A percentile compares a stretch with the other conserved stretches of the same genome.
phyloP scores from a whole-genome alignment of 257 asterid genomes.

The Apocynum venetum region DNA sequence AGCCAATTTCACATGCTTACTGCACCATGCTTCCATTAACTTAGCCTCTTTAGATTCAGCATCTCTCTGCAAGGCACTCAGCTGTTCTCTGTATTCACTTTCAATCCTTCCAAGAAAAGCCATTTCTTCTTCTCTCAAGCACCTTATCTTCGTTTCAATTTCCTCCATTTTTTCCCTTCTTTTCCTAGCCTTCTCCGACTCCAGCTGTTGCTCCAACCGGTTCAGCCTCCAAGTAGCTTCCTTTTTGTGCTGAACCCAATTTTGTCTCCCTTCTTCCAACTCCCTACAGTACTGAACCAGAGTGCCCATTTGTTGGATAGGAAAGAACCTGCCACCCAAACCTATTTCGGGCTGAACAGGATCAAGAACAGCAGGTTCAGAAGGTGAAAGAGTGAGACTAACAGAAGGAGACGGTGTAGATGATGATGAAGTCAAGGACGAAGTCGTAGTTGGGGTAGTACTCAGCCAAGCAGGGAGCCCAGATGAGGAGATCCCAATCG shows the following conservation, averaged over 20 bases:
- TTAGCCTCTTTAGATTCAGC: constrained; percentile 61
- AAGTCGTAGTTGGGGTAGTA: constrained; percentile 33
- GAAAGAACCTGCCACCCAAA: constrained; percentile 21
- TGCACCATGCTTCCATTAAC: constrained; percentile 67
- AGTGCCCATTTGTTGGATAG: constrained; percentile 42
- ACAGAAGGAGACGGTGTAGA: constrained; percentile 63
- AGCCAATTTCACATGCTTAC: constrained; percentile 48
- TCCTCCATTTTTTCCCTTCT: constrained; percentile 57
- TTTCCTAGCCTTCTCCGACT: constrained; percentile 62
- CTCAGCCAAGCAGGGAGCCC: constrained; percentile 53
- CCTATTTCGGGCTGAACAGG: constrained; percentile 29
- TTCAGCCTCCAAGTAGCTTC: constrained; percentile 79
- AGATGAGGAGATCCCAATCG: constrained; percentile 20
- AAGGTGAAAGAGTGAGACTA: constrained; percentile 59
- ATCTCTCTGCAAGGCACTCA: constrained; percentile 53
- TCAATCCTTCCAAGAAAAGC: constrained; percentile 49
- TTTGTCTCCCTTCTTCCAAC: constrained; percentile 65
- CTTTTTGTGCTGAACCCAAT: constrained; percentile 60
- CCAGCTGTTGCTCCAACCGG: constrained; percentile 73
- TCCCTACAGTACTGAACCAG: constrained; percentile 53
- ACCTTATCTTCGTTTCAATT: constrained; percentile 45
- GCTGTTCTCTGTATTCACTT: constrained; percentile 58
- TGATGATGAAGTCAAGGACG: constrained; percentile 42
- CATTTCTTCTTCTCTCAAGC: constrained; percentile 57
- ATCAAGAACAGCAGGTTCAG: constrained; percentile 46